phyloP scores from a whole-genome alignment of 148 eudicot genomes.

The Spergularia bocconei region DNA sequence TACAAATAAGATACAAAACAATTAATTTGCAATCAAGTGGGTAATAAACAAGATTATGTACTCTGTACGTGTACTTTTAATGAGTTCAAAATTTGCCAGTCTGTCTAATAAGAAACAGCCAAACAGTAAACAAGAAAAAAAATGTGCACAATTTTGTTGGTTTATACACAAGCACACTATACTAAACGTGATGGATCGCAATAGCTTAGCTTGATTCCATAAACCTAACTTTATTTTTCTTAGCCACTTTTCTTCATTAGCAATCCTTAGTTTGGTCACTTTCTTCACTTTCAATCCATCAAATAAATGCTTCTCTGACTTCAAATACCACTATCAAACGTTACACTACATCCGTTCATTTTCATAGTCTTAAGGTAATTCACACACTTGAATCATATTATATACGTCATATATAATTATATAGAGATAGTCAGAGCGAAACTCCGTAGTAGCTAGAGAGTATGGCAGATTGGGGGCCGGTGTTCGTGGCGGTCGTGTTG shows the following conservation, averaged over 20 bases:
- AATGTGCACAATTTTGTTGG: slow-evolving; percentile 10
- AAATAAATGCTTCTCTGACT: slow-evolving; percentile 12
- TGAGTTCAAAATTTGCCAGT: no score
- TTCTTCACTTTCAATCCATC: slow-evolving; percentile 17
- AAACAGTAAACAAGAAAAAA: no score
- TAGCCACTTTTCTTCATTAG: slow-evolving; percentile 33
- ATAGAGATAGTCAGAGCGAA: no score
- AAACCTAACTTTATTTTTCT: background rate
- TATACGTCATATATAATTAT: no score
- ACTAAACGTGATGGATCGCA: slow-evolving; percentile 21
- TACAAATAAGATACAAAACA: no score
- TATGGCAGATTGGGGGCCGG: slow-evolving; percentile 94
- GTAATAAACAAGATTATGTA: no score
- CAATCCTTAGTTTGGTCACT: slow-evolving; percentile 28
- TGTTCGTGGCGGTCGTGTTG: slow-evolving; percentile 78
- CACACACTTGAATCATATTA: background rate
- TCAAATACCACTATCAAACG: background rate
- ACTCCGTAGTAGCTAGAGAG: background rate
- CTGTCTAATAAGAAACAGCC: no score
- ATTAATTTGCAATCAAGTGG: no score
- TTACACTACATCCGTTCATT: background rate
- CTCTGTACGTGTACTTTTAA: no score
- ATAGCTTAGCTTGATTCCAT: slow-evolving; percentile 37
- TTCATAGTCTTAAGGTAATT: background rate
- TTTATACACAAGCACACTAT: background rate